Conservation (phyloP, 805 yeast genomes). For the Lachancea lanzarotensis region DNA sequence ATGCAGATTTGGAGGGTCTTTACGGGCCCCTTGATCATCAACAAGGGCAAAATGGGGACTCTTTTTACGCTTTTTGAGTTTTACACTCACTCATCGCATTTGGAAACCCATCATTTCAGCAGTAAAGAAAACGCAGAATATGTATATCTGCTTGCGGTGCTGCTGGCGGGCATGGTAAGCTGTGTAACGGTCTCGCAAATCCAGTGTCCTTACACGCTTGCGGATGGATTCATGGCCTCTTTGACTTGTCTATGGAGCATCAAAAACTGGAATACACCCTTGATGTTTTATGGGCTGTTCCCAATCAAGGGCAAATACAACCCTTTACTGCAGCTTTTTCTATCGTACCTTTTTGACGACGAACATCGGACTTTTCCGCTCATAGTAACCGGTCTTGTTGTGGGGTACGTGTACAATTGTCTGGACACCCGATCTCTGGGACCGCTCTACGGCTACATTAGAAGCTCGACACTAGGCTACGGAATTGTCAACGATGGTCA, state of each 20-base stretch:
- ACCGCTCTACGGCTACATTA: slow-evolving; percentile 36
- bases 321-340: slow-evolving; percentile 36
- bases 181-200: slow-evolving; percentile 6
- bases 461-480: slow-evolving; percentile 6
- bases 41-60: slow-evolving; percentile 21
- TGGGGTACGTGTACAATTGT: slow-evolving; percentile 57
- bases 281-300: slow-evolving; percentile 47
- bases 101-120: slow-evolving; percentile 20
- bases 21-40: slow-evolving; percentile 24
- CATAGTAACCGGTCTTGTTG: slow-evolving; percentile 44
- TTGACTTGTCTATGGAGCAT: slow-evolving; percentile 60
- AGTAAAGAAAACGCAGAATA: slow-evolving; percentile 21
- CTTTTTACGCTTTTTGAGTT: slow-evolving; percentile 24
- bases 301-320: slow-evolving; percentile 50
- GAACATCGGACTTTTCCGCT: slow-evolving; percentile 40
- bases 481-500: slow-evolving; percentile 8
- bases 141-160: slow-evolving; percentile 22
- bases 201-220: slow-evolving; percentile 8
- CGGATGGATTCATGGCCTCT: slow-evolving; percentile 22
- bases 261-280: slow-evolving; percentile 44
- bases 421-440: slow-evolving; percentile 52
- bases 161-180: slow-evolving; percentile 13
- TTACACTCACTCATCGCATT: slow-evolving; percentile 22
- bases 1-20: slow-evolving; percentile 28
- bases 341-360: slow-evolving; percentile 40